A percentile compares a stretch with the other conserved stretches of the same genome.
Conservation (phyloP, 768 basidiomycete species). For the Amanita muscaria region DNA sequence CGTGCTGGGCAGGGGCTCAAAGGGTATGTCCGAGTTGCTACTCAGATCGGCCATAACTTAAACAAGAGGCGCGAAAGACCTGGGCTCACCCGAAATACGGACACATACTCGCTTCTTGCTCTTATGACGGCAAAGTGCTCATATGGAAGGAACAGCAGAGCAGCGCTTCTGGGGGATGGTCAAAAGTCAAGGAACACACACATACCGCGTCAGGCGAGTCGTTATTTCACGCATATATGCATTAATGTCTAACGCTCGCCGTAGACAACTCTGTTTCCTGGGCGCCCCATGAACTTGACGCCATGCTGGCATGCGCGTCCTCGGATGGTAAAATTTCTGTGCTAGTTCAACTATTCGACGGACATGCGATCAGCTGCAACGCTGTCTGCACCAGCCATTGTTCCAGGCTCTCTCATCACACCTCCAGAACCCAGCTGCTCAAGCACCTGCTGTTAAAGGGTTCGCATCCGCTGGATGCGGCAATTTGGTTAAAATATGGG, state of each 20-base stretch:
- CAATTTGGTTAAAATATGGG: conserved; percentile 92
- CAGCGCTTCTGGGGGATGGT: conserved; percentile 60
- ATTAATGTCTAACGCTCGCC: neutral
- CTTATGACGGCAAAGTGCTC: conserved; percentile 95
- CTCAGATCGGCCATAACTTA: too few species aligned
- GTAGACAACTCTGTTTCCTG: conserved; percentile 95
- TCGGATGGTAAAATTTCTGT: conserved; percentile 97
- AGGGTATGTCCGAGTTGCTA: conserved; percentile 51
- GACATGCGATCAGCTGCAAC: conserved; percentile 94
- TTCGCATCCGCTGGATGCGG: conserved; percentile 97
- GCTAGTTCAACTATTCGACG: conserved; percentile 88
- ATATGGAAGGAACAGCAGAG: conserved; percentile 93
- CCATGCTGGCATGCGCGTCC: conserved; percentile 93
- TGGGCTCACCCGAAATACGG: conserved; percentile 99
- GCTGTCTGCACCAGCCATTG: conserved; percentile 89
- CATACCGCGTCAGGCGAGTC: conserved; percentile 83
- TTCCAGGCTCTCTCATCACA: conserved; percentile 77
- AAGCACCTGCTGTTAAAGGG: conserved; percentile 65
- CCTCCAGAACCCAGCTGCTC: conserved; percentile 36
- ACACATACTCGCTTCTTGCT: conserved; percentile 93
- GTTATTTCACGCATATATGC: conserved; percentile 13
- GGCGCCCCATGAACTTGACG: conserved; percentile 98
- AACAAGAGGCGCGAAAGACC: too few species aligned
- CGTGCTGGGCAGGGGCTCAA: conserved; percentile 62
- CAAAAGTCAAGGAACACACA: conserved; percentile 91